These are phyloP conservation scores for Umbilicus rupestris DNA, from an alignment of 164 flowering plant species.

Conservation along the genomic window DNA sequence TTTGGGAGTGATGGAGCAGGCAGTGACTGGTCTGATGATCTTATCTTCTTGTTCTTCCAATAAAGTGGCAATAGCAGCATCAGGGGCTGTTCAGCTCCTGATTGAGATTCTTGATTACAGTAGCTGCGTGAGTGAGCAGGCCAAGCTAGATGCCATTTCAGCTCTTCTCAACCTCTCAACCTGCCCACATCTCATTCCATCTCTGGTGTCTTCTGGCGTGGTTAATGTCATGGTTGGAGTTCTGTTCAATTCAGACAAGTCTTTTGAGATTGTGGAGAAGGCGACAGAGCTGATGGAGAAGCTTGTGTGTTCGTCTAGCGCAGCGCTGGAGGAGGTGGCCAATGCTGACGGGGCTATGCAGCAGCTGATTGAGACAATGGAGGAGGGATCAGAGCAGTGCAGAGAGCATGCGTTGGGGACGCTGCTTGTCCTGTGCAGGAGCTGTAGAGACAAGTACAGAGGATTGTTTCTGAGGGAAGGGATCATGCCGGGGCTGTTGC, in stretches of 20 bases:
- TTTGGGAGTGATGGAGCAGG: constrained; percentile 24
- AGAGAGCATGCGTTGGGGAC: constrained; percentile 50
- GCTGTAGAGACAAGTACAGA: constrained; percentile 39
- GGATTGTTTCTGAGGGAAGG: constrained; percentile 48
- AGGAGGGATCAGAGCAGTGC: constrained; percentile 44
- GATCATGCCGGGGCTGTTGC: constrained; percentile 50
- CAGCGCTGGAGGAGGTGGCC: constrained; percentile 24
- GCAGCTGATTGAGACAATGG: constrained; percentile 46
- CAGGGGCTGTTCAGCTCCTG: constrained; percentile 38
- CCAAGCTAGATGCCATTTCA: constrained; percentile 37
- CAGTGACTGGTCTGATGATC: constrained; percentile 36
- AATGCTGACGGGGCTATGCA: constrained; percentile 22
- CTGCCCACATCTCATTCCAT: constrained; percentile 17
- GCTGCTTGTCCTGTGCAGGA: constrained; percentile 29
- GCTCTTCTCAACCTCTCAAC: constrained; percentile 60
- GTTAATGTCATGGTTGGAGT: constrained; percentile 21
- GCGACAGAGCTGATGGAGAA: constrained; percentile 32
- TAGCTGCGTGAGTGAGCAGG: constrained; percentile 18
- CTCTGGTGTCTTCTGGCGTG: constrained; percentile 22
- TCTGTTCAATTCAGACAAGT: constrained; percentile 20
- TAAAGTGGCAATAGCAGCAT: constrained; percentile 34
- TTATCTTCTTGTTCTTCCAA: constrained; percentile 52
- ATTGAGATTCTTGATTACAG: constrained; percentile 19
- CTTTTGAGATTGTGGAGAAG: constrained; percentile 39
- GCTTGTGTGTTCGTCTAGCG: constrained; percentile 23